Percentiles rank a stretch among this genome's conserved stretches.
phyloP scores from a whole-genome alignment of 176 grass and related monocot species.

The Dactylis glomerata region DNA sequence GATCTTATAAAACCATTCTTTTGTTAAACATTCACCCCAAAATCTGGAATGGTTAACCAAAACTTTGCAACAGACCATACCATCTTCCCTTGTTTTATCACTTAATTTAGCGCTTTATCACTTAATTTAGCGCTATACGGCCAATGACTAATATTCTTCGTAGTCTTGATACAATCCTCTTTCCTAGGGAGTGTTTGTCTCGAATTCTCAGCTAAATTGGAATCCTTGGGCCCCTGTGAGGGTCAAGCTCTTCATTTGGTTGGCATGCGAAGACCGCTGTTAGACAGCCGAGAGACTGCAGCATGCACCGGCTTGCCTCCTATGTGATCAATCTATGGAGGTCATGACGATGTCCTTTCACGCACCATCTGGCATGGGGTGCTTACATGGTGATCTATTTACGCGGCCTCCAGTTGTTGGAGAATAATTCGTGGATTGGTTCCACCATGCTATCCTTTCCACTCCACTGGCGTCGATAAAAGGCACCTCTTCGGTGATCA shows the following conservation, averaged over 20 bases:
- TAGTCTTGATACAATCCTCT: background rate
- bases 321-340: background rate
- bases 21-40: background rate
- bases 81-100: background rate
- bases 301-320: background rate
- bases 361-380: background rate
- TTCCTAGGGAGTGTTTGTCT: background rate
- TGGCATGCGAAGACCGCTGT: background rate
- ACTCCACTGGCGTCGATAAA: background rate
- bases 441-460: background rate
- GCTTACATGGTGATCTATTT: background rate
- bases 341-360: background rate
- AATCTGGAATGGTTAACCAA: background rate
- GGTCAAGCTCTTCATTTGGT: background rate
- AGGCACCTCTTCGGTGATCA: background rate
- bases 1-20: background rate
- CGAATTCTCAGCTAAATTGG: background rate
- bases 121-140: background rate
- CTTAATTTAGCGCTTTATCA: background rate
- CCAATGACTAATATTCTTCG: background rate
- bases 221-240: background rate
- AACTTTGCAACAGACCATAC: background rate
- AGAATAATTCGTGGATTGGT: background rate
- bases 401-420: background rate
- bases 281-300: background rate